Base-by-base conservation (phyloP, 805 yeast genomes). In the Saccharomycopsis guyanensis region DNA sequence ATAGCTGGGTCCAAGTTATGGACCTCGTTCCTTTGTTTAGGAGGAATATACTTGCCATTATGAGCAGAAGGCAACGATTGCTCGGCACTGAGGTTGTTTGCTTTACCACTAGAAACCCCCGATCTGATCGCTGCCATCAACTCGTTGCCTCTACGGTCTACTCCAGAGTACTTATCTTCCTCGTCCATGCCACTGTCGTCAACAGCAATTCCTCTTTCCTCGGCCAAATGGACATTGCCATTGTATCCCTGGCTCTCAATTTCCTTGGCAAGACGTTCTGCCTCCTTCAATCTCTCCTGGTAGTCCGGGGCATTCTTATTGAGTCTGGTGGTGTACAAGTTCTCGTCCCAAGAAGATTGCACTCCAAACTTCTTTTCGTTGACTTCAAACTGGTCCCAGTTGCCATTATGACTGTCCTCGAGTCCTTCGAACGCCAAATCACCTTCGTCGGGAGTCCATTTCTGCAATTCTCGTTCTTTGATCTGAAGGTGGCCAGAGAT, bases 91-190 rank as follows among this genome's bases (percentile, higher is more conserved):
- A 23, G 13, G 12, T 27, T 7, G n/a, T 18, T 38, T 4, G 47
- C 10, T 3, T n/a, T 31, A 4, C 42, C 47, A 29, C 23, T 16
- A 2, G 33, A 36, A 3, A 20, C 31, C 34, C 50, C 50, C 8
- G 42, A 22, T 62, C 41, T 64, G 40, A 72, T 64, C 4, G 75
- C 71, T 3, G 75, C 75, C 71, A 71, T 69, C 47, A 71, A 62
- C 45, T 70, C 74, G 39, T 63, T 67, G 23, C 74, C 75, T 47
- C 78, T 69, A 57, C 93, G 76, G 49, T 74, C 80, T 38, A 88
- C 98, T 42, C 97, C 97, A 3, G 96, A 87, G 60, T 89, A 93
- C 64, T 85, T 85, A 63, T 89, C 96, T 63, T 93, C 98, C 66
- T 93, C 98, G 63, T 93, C 97, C 55, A 86, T 55, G 15, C 95